Evolutionary conservation across 306 rosid genomes (phyloP), one percentile per base, ranked within the genome.

Genomic region (Arachis stenosperma): DNA sequence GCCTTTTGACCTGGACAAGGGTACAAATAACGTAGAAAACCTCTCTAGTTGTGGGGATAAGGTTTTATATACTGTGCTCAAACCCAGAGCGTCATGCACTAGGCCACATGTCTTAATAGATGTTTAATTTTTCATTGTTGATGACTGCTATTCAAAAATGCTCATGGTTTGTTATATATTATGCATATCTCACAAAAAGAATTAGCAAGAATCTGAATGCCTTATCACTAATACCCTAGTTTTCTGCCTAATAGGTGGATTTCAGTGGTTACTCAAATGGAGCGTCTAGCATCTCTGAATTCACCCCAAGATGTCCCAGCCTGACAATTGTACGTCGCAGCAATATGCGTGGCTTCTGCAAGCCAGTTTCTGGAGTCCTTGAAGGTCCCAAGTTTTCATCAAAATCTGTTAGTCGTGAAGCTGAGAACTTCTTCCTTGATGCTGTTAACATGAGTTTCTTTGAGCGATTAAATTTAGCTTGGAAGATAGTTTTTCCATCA

Each of bases 401-500:
- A 12, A 88, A 80, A 41, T 80, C 86, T 17, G 80, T 79, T 44
- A 67, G 82, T 84, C 87, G 81, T 81, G 97, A 91, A 70, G 78
- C 87, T 0, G 92, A 89, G 84, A 84, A 85, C 79, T 89, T 91
- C 81, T 95, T 94, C 80, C 92, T 89, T 64, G 88, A 85, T 55
- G 96, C 96, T 74, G 81, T 94, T 74, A 89, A 89, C 77, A 89
- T 94, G 96, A 86, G 83, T 87, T 94, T 94, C 86, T 86, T 91
- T 9, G 96, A 91, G 82, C 95, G 97, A 15, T 79, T 91, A 70
- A 91, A 86, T 83, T 81, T 94, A 83, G 97, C 98, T 36, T 94
- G 97, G 97, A 91, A 86, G 80, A 91, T 94, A 62, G 59, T 94
- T 6, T 94, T 89, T 74, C 98, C 98, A 4, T 86, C 97, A 33